Base-by-base conservation (phyloP, 208 protist genomes). In the Acanthamoeba culbertsoni region DNA sequence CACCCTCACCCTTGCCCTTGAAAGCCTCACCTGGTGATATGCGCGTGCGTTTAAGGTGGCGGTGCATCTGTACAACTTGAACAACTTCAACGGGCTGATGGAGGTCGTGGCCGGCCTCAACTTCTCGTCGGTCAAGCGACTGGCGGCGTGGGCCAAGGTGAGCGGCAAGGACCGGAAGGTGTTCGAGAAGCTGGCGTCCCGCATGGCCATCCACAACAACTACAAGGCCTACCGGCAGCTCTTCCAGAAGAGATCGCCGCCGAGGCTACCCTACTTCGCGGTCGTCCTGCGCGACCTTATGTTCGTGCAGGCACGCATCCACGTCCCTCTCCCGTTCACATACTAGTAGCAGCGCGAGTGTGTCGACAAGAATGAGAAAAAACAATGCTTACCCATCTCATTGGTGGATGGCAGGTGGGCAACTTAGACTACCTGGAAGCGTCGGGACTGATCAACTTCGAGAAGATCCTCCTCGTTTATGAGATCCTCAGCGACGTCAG, bases 1-100 rank as follows among this genome's bases (percentile, higher is more conserved):
- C 37, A 77, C 59, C 26, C 59, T 65, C 59, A 3, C 2, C 14
- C n/a, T 12, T 77, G 1, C 2, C 63, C 31, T 37, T 14, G 5
- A 2, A 59, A 16, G 5, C 6, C 12, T 5, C 53, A 2, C 3
- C 53, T 2, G 18, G 53, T 20, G 53, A 14, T 2, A 26, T 35
- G 59, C 37, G 59, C 5, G 5, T 59, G 14, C 1, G 5, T 7
- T 16, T 20, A 7, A 82, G 71, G 71, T 82, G 37, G 71, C 71
- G 16, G 43, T 82, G 2, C 71, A 82, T 53, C 42, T 82, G 42
- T 82, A 40, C 71, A 82, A 82, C 42, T 18, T 82, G 28, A 46
- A 82, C 42, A 82, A 82, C 71, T 82, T 82, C 71, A 82, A 82
- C 16, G 71, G 71, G 20, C 71, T 82, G 28, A 82, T 82, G 71